Evolutionary conservation across 768 basidiomycete species (phyloP), one percentile per base, ranked within the genome.

Genomic region (Rhodotorula taiwanensis): DNA sequence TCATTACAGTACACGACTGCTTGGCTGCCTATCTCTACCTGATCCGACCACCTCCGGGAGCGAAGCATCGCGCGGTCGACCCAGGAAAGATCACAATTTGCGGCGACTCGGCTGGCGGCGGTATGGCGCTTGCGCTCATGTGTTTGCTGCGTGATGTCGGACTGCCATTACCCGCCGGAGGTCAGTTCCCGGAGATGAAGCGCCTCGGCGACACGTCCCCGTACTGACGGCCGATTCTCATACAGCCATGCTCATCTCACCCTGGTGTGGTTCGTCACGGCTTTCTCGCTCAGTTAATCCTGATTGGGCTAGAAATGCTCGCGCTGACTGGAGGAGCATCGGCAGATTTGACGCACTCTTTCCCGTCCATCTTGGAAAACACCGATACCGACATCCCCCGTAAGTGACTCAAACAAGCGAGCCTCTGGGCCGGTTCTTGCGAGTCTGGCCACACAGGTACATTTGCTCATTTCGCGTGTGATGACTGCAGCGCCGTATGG

Each of bases 21-120:
- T 73, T 98, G 16, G 88, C 94, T 4, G 86, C 91, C 13, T 98
- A 95, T 71, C 74, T 99, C 10, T 99, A 86, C 76, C 79, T 99
- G 30, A 90, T 93, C 63, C 79, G 80, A n/a, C 92, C 94, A 2
- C 94, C 94, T 10, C 79, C 83, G 11, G 86, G 79, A 5, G 84
- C 88, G 8, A 79, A 82, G 25, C 95, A 98, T 76, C 75, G 77
- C 20, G 83, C 94, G 0, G 84, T 99, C 9, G 80, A 85, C 49
- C 91, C 95, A 0, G 79, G 81, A 0, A 84, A 86, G 69, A 86
- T 99, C 41, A 81, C 97, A 16, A 78, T 98, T 23, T 85, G 85
- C 0, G 95, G 95, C 5, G 91, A 92, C 76, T 92, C 89, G 27
- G 93, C 94, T 0, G 95, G 95, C 10, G 95, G 92, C 13, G 91